Evolutionary conservation across 2,329 filamentous ascomycete species (phyloP).

Genomic region (Xenosphaeropsis pyriputrescens): DNA sequence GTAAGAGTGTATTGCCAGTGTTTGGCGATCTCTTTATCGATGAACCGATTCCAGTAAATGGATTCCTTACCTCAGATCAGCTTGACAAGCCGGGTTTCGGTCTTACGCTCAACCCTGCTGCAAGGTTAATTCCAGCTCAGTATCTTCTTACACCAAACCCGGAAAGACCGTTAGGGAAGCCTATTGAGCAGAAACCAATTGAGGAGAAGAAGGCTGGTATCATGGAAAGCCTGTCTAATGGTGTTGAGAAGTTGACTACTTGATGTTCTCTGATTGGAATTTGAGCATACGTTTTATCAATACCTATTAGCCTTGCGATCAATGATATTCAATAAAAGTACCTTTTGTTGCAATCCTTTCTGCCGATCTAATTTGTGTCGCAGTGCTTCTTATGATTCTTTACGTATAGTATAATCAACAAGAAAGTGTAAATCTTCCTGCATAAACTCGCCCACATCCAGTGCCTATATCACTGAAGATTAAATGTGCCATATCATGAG

Average conservation of each 20-base stretch:
- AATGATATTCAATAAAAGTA: too few relatives aligned
- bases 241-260: conserved; percentile 10
- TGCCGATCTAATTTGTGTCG: too few relatives aligned
- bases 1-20: conserved; percentile 77
- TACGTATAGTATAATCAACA: too few relatives aligned
- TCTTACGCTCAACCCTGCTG: conserved; percentile 66
- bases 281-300: too few relatives aligned
- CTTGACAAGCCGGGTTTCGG: conserved; percentile 88
- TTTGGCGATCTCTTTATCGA: conserved; percentile 86
- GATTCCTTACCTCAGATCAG: conserved; percentile 64
- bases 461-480: too few relatives aligned
- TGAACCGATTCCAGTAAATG: conserved; percentile 76
- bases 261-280: background rate
- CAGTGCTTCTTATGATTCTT: too few relatives aligned
- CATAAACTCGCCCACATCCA: too few relatives aligned
- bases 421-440: too few relatives aligned
- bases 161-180: conserved; percentile 24
- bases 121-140: conserved; percentile 61
- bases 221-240: conserved; percentile 16
- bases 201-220: conserved; percentile 18
- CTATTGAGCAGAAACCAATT: conserved; percentile 3
- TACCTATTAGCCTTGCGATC: too few relatives aligned
- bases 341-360: too few relatives aligned
- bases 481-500: too few relatives aligned
- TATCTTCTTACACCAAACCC: conserved; percentile 57